phyloP scores from a whole-genome alignment of 1,139 yeast genomes.

The Lizanozyma gosingica region DNA sequence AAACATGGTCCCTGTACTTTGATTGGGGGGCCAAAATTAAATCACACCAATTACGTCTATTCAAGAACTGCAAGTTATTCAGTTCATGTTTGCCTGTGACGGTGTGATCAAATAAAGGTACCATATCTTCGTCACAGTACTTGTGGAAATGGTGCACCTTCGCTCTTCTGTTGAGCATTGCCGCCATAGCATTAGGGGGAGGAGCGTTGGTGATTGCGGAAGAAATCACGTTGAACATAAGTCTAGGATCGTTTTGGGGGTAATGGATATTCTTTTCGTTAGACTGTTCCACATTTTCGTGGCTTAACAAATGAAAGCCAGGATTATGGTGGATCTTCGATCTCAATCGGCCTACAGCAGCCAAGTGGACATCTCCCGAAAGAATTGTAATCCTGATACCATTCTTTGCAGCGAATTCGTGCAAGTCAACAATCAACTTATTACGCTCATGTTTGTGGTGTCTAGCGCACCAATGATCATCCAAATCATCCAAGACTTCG shows the following conservation, averaged over 20 bases:
- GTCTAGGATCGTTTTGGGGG: conserved; percentile 65
- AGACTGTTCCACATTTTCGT: conserved; percentile 24
- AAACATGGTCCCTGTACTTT: conserved; percentile 14
- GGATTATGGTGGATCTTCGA: conserved; percentile 46
- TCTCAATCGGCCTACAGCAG: conserved; percentile 72
- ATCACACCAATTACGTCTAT: conserved; percentile 71
- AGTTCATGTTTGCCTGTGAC: background rate
- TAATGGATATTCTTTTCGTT: conserved; percentile 30
- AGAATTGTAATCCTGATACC: conserved; percentile 74
- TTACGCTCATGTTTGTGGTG: conserved; percentile 78
- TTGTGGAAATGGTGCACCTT: conserved; percentile 57
- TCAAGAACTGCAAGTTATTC: conserved; percentile 50
- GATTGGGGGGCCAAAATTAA: conserved; percentile 32
- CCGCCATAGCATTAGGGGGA: conserved; percentile 83
- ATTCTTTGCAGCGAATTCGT: conserved; percentile 51
- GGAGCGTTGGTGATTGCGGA: conserved; percentile 91
- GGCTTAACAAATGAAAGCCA: conserved; percentile 13
- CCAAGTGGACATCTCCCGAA: conserved; percentile 89
- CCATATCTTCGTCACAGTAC: conserved; percentile 69
- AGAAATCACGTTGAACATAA: conserved; percentile 75
- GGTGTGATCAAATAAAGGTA: conserved; percentile 47
- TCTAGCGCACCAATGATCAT: conserved; percentile 94
- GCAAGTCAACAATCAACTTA: conserved; percentile 43
- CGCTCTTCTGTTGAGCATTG: conserved; percentile 51
- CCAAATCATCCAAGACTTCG: conserved; percentile 83